Conservation (phyloP, 805 yeast species). For the Schizosaccharomyces osmophilus region DNA sequence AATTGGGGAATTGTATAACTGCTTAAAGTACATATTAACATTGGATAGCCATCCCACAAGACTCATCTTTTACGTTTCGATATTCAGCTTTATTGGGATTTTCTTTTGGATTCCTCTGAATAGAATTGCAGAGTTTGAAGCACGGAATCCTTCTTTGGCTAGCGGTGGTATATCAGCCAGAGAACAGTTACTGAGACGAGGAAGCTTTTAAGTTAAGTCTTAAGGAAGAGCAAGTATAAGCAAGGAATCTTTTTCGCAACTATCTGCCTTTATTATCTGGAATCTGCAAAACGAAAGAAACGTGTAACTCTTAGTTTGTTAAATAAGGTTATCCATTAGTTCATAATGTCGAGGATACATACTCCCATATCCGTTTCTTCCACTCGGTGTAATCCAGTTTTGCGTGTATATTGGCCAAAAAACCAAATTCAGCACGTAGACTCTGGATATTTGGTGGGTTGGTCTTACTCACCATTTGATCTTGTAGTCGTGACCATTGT, state of each 20-base stretch:
- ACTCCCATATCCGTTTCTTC: too few species aligned
- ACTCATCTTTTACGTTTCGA: not conserved
- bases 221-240: too few species aligned
- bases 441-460: slow-evolving; percentile 8
- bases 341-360: too few species aligned
- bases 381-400: not conserved
- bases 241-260: too few species aligned
- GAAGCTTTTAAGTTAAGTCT: slow-evolving; percentile 6
- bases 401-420: slow-evolving; percentile 7
- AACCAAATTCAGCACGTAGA: not conserved
- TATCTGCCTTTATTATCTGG: too few species aligned
- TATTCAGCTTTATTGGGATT: not conserved
- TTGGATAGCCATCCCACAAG: not conserved
- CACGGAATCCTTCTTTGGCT: not conserved
- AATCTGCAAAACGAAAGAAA: too few species aligned
- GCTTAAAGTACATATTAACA: not conserved
- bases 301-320: too few species aligned
- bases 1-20: not conserved
- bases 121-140: not conserved
- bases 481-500: slow-evolving; percentile 6
- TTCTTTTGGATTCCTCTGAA: not conserved
- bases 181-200: slow-evolving; percentile 11
- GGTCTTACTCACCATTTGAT: slow-evolving; percentile 7
- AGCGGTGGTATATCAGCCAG: slow-evolving; percentile 8
- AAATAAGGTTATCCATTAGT: too few species aligned